Conservation (phyloP, 306 rosid species). For the Prunus mira region DNA sequence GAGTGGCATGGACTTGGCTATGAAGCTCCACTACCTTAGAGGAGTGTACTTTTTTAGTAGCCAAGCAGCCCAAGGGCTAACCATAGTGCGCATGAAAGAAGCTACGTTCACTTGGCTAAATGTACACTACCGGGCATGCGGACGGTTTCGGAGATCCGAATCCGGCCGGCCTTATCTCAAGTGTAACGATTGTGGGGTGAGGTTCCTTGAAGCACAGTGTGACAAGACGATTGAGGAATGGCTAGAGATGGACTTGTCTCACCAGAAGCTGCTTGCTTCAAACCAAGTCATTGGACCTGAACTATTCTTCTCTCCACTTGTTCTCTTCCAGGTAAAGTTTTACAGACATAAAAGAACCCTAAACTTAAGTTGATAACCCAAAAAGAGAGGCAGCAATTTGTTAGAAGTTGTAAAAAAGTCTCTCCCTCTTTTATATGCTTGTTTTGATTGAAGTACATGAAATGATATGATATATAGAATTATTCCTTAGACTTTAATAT, state of each 20-base stretch:
- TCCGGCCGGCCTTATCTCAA: conserved; percentile 65
- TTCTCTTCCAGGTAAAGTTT: conserved; percentile 57
- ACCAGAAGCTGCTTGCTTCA: conserved; percentile 43
- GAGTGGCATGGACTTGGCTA: conserved; percentile 58
- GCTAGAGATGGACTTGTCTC: conserved; percentile 42
- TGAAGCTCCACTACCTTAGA: conserved; percentile 78
- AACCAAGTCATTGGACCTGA: conserved; percentile 80
- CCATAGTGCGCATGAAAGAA: conserved; percentile 41
- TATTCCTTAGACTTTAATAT: too few species aligned
- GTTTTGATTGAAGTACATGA: too few species aligned
- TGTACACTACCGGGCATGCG: conserved; percentile 40
- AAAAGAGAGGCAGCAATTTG: background rate
- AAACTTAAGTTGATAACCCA: background rate
- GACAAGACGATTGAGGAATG: conserved; percentile 54
- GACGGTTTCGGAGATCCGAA: conserved; percentile 62
- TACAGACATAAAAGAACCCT: background rate
- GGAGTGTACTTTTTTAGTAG: conserved; percentile 50
- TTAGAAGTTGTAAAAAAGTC: too few species aligned
- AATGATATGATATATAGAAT: too few species aligned
- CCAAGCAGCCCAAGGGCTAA: conserved; percentile 33
- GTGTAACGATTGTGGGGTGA: conserved; percentile 81
- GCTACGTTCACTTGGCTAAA: conserved; percentile 32
- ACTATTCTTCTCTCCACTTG: conserved; percentile 60
- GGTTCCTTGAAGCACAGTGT: conserved; percentile 66
- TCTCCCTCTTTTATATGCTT: too few species aligned